phyloP scores from a whole-genome alignment of 2,329 filamentous ascomycete species.

The Penicillium sp. region DNA sequence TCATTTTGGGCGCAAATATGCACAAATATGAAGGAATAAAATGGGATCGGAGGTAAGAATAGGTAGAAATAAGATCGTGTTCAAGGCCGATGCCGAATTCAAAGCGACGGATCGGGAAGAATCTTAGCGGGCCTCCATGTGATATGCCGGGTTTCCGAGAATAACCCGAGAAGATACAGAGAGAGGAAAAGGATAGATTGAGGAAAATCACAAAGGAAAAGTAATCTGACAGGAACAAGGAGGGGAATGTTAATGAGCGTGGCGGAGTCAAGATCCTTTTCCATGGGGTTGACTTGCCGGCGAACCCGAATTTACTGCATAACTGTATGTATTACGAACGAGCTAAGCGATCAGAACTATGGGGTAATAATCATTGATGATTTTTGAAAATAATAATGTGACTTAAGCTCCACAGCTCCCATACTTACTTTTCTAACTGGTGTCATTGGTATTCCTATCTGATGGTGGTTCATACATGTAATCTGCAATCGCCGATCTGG shows the following conservation, averaged over 20 bases:
- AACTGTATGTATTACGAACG: neutral
- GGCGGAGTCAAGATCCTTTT: slow-evolving; percentile 4
- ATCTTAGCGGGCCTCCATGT: slow-evolving; percentile 25
- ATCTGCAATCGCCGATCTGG: slow-evolving; percentile 5
- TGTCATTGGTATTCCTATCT: neutral
- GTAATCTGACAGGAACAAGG: neutral
- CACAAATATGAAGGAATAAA: neutral
- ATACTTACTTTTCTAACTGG: neutral
- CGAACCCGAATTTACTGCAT: slow-evolving; percentile 8
- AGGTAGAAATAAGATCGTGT: neutral
- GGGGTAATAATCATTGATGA: neutral
- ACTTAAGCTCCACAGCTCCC: neutral
- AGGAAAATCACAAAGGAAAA: neutral
- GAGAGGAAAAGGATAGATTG: slow-evolving; percentile 1
- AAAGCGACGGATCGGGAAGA: slow-evolving; percentile 27
- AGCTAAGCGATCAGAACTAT: neutral
- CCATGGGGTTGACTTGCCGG: slow-evolving; percentile 14
- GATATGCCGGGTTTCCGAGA: slow-evolving; percentile 17
- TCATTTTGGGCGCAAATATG: slow-evolving; percentile 29
- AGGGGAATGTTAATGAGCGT: neutral
- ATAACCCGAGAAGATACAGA: slow-evolving; percentile 7
- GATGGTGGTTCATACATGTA: neutral
- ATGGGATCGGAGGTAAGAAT: neutral
- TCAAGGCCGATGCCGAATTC: slow-evolving; percentile 10
- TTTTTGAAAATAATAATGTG: too few relatives aligned